Base-by-base conservation (phyloP, 2,329 filamentous ascomycete species). In the Colletotrichum sp. region DNA sequence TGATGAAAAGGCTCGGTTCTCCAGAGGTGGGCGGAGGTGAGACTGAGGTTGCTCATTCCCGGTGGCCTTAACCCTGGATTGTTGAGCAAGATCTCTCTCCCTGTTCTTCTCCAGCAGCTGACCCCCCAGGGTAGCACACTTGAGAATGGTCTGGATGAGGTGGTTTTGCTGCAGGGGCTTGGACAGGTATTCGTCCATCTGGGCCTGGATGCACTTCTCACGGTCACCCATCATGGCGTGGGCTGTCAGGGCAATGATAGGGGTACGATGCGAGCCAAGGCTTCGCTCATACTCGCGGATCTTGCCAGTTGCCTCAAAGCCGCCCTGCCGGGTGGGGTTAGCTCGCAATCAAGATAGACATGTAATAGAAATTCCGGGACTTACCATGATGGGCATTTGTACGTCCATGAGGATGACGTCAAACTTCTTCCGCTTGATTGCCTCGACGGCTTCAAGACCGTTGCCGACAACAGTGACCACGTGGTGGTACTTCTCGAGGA, bases 361-460 rank as follows among this genome's bases (percentile, higher is more conserved):
- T 60, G 52, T 32, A 59, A 73, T 60, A 69, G 71, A 76, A 76
- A 73, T 60, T n/a, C 44, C 70, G 73, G 57, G 44, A 78, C 92
- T 88, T 87, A 95, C 93, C 96, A 99, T 99, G 81, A 99, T 95
- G n/a, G 97, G 97, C 97, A 99, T 99, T 84, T 99, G 97, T 21
- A 99, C 97, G 83, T 99, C 97, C 97, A 99, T 99, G 65, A 99
- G 90, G 78, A 99, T 97, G 77, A 98, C 95, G 84, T 99, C 97
- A 84, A 98, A 99, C 83, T 95, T 94, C 87, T 94, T 96, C 83
- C 93, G 92, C 89, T 98, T 96, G 80, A 98, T 93, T n/a, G 95
- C 93, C 82, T 98, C 95, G 16, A 99, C 93, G 2, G 97, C 97
- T 82, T 99, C 96, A 78, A 96, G 91, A 77, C 97, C 97, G 83